These are phyloP conservation scores for Neurospora sp. DNA, from an alignment of 495 filamentous ascomycete genomes.

Conservation along the genomic window DNA sequence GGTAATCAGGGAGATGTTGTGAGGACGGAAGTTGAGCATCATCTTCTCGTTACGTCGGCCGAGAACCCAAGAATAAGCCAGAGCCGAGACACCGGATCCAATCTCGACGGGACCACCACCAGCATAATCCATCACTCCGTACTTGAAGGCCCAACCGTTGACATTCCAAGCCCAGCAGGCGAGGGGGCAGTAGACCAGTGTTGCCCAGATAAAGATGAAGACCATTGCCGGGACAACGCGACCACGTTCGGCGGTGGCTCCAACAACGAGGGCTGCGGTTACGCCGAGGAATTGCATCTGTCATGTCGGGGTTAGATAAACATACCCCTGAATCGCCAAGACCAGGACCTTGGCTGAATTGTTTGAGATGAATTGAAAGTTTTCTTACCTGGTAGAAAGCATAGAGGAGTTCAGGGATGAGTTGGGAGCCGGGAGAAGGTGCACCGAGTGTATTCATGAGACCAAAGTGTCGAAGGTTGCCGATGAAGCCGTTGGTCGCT, in stretches of 20 bases:
- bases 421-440: constrained; percentile 70
- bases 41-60: constrained; percentile 97
- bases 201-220: constrained; percentile 93
- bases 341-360: not conserved
- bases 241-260: constrained; percentile 86
- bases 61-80: constrained; percentile 92
- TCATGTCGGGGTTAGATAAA: constrained; percentile 2
- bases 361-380: not conserved
- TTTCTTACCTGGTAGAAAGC: constrained; percentile 67
- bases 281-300: constrained; percentile 95
- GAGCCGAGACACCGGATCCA: constrained; percentile 79
- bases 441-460: constrained; percentile 66
- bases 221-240: constrained; percentile 92
- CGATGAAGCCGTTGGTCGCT: constrained; percentile 76
- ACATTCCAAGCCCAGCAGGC: constrained; percentile 93
- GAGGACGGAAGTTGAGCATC: constrained; percentile 93
- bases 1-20: constrained; percentile 96
- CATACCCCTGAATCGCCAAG: not conserved
- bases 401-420: constrained; percentile 84
- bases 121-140: constrained; percentile 92
- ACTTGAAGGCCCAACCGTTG: constrained; percentile 87
- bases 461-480: constrained; percentile 77
- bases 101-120: constrained; percentile 98
- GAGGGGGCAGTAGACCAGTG: constrained; percentile 91
- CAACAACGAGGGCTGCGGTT: constrained; percentile 87